Evolutionary conservation across 2,329 filamentous ascomycete genomes (phyloP), one percentile per base, ranked within the genome.

Genomic region (Ustilaginoidea virens): DNA sequence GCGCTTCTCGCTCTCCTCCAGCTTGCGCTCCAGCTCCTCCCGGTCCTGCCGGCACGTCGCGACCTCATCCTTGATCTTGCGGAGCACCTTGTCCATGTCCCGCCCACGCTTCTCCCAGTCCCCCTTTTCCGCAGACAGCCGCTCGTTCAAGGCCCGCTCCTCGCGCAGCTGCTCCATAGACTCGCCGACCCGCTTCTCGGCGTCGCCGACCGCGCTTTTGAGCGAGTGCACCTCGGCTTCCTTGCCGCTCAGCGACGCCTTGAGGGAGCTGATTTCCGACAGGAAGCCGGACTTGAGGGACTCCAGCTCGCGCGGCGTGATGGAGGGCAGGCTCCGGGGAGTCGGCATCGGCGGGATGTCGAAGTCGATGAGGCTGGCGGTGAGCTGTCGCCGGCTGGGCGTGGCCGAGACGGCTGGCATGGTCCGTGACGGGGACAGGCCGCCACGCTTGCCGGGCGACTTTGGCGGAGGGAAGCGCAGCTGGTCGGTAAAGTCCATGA

Each of bases 311-410:
- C 90, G 74, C 2, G 90, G 81, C 2, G 86, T 93, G 40, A 96
- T 79, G 7, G 78, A 82, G 1, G 90, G 90, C 21, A 96, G 70
- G 31, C 83, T 93, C 36, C 87, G 75, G 10, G 90, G 90, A 1
- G 90, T 96, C 2, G 87, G 85, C 40, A 85, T 74, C 1, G 87
- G 83, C n/a, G 86, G 85, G 7, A 96, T 79, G 44, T 96, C 90
- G 44, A 76, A 63, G 38, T 69, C 65, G n/a, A 74, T 69, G 24
- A 90, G 66, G 44, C 78, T 81, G 19, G 73, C 63, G 40, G 80
- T 73, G 9, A 20, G 11, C 19, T 20, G 19, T 20, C 25, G 56
- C 13, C 59, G 60, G 30, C 58, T 55, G 3, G 69, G 67, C 1
- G 69, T 70, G 5, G 51, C 51, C 10, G 44, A 33, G 1, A 45